These are phyloP conservation scores for Aureobasidium sp. DNA, from an alignment of 2,329 filamentous ascomycete species.

Conservation along the genomic window DNA sequence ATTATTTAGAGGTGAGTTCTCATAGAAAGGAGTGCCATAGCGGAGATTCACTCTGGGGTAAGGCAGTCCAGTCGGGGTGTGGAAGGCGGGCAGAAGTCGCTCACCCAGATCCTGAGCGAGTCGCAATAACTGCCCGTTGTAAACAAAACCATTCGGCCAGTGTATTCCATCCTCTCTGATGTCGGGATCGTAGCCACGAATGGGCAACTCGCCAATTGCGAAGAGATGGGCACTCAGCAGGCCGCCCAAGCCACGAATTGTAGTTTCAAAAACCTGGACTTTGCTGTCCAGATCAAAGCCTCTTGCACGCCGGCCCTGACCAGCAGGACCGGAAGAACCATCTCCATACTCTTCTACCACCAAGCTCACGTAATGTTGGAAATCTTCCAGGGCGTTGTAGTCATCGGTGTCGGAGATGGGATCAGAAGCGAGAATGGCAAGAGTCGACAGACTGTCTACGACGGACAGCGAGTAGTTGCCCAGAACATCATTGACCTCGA, in stretches of 20 bases:
- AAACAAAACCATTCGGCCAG: constrained; percentile 67
- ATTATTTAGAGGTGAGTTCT: constrained; percentile 71
- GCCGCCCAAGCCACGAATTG: constrained; percentile 86
- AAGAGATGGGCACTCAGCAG: constrained; percentile 90
- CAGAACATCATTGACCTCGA: constrained; percentile 88
- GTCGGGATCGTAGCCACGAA: constrained; percentile 63
- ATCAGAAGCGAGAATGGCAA: constrained; percentile 82
- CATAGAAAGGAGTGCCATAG: constrained; percentile 85
- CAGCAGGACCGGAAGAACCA: constrained; percentile 60
- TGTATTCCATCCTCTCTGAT: constrained; percentile 42
- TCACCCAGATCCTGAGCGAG: constrained; percentile 79
- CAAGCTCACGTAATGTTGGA: constrained; percentile 70
- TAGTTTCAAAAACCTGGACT: constrained; percentile 97
- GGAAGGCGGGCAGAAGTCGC: constrained; percentile 83
- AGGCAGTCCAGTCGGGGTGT: constrained; percentile 81
- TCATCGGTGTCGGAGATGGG: constrained; percentile 49
- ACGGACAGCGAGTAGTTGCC: constrained; percentile 95
- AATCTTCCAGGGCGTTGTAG: constrained; percentile 50
- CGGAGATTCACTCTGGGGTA: constrained; percentile 92
- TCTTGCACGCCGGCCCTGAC: constrained; percentile 62
- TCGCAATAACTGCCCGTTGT: constrained; percentile 84
- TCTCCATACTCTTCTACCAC: constrained; percentile 83
- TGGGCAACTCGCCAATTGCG: constrained; percentile 82
- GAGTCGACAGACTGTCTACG: constrained; percentile 88
- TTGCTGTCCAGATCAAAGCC: constrained; percentile 97